Percentiles rank a stretch among this genome's conserved stretches.
Evolutionary conservation across 208 protist genomes (phyloP).

Genomic region (Wallacemonas collosoma): DNA sequence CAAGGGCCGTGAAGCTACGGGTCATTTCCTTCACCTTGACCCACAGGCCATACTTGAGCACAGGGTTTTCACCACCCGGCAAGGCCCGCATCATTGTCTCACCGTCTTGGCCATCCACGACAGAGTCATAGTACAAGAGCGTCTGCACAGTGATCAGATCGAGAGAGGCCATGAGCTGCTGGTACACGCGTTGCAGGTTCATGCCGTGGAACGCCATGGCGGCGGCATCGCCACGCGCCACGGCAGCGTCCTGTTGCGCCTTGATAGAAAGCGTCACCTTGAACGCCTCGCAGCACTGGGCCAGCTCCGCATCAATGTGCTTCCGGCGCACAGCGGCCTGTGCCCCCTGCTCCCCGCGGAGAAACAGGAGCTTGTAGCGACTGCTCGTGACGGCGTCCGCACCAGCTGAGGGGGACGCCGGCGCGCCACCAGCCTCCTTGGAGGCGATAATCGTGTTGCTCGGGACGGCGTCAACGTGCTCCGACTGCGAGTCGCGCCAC

Average conservation of each 20-base stretch:
- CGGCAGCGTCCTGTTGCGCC: conserved; percentile 45
- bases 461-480: conserved; percentile 24
- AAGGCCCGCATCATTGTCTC: conserved; percentile 72
- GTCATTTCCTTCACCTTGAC: conserved; percentile 88
- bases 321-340: conserved; percentile 39
- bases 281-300: conserved; percentile 70
- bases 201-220: conserved; percentile 32
- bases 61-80: conserved; percentile 39
- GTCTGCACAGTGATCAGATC: conserved; percentile 76
- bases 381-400: neutral
- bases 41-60: conserved; percentile 91
- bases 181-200: conserved; percentile 58
- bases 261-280: conserved; percentile 72
- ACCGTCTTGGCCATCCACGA: conserved; percentile 56
- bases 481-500: conserved; percentile 64
- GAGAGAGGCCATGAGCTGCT: conserved; percentile 66
- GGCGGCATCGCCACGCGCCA: neutral
- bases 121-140: conserved; percentile 80
- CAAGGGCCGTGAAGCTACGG: conserved; percentile 79
- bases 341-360: conserved; percentile 66
- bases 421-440: neutral
- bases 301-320: conserved; percentile 59
- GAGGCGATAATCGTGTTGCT: conserved; percentile 41
- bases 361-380: conserved; percentile 31
- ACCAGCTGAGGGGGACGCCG: too few relatives aligned